Evolutionary conservation across 345 rosid species (phyloP), one percentile per base, ranked within the genome.

Genomic region (Turritis glabra): DNA sequence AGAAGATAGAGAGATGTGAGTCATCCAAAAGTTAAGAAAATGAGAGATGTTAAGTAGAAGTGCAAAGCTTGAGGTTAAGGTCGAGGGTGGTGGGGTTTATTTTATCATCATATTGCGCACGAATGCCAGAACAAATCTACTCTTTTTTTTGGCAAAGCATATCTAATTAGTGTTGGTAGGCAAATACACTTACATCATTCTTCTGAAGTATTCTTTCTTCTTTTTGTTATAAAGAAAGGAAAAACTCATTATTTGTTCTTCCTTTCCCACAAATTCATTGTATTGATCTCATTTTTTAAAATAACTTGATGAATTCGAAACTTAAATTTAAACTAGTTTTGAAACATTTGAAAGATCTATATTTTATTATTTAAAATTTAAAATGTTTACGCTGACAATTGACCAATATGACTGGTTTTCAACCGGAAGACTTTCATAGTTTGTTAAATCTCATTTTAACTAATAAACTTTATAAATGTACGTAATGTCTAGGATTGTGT

Each of bases 111-210:
- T 46, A 14, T 55, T 54, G 30, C 60, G 76, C 71, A 77, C 71
- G 76, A 35, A 64, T 55, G 71, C 37, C 26, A 33, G 46, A 18
- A 35, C 25, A 50, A 8, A 60, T 32, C 60, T 53, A 43, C 13
- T 56, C 23, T 41, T 6, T 54, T 0, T 15, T 51, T 10, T 12
- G 10, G 12, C 27, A 50, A 35, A 59, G 23, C 52, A 62, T 29
- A 53, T 69, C 59, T 75, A 60, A 7, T 60, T 69, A 70, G 80
- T 70, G 75, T 77, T 77, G 80, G 71, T 77, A 70, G 80, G 80
- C 80, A 69, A 63, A 64, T 69, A 44, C 19, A 44, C 19, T 77
- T 55, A 46, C 80, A 77, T 77, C 76, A 63, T 35, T 26, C 66
- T 55, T 54, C 8, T 46, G 35, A 33, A 11, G 23, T 43, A 55